These are phyloP conservation scores for Podospora conica DNA, from an alignment of 495 filamentous ascomycete species.

Conservation along the genomic window DNA sequence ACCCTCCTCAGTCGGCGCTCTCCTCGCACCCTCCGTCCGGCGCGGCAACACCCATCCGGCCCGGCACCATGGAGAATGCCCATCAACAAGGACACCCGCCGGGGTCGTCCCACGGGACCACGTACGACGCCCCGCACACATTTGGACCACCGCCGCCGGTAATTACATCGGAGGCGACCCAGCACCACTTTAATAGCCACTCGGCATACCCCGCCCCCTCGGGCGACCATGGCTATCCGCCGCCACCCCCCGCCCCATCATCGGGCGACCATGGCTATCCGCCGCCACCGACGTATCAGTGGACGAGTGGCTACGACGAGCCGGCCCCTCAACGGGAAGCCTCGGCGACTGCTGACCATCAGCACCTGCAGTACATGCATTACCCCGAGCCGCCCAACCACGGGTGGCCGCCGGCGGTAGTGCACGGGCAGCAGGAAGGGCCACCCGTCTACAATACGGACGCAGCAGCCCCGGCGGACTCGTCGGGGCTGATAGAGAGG, in stretches of 20 bases:
- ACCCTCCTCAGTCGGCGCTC: slow-evolving; percentile 8
- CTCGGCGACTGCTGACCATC: background rate
- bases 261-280: background rate
- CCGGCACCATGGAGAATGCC: background rate
- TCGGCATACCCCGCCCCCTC: background rate
- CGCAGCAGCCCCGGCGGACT: slow-evolving; percentile 31
- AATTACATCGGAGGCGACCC: background rate
- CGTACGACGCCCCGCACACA: background rate
- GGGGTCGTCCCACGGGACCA: background rate
- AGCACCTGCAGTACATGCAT: slow-evolving; percentile 1
- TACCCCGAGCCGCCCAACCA: background rate
- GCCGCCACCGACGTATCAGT: background rate
- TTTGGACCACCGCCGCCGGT: background rate
- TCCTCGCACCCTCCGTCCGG: background rate
- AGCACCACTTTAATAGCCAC: background rate
- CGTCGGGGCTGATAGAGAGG: slow-evolving; percentile 44
- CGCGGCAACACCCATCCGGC: background rate
- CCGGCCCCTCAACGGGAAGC: background rate
- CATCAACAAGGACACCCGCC: background rate
- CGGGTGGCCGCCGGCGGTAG: background rate
- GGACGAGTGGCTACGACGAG: background rate
- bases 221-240: background rate
- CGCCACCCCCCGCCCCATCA: background rate
- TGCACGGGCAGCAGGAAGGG: background rate
- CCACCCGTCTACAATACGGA: background rate